These are phyloP conservation scores for Neonectria faginata DNA, from an alignment of 2,329 filamentous ascomycete genomes.

Conservation along the genomic window DNA sequence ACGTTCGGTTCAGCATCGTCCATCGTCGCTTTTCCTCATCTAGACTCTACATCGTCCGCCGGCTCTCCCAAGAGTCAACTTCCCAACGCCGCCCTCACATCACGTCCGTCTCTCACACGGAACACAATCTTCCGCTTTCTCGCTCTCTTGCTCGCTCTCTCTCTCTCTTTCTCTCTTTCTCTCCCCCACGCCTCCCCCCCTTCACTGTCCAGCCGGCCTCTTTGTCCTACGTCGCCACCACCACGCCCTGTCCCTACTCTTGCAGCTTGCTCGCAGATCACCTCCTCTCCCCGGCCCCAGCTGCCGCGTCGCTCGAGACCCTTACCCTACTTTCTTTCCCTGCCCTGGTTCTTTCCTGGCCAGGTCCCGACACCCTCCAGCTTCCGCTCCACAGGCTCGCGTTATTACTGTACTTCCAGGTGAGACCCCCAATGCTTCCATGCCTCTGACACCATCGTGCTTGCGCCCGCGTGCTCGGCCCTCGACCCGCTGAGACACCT, in stretches of 20 bases:
- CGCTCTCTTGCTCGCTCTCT: not conserved
- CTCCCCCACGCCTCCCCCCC: not conserved
- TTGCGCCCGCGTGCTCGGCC: conserved; percentile 40
- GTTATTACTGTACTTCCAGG: conserved; percentile 39
- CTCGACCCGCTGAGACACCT: conserved; percentile 34
- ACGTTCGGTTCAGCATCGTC: conserved; percentile 28
- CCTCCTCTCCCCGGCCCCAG: conserved; percentile 40
- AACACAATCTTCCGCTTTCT: conserved; percentile 4
- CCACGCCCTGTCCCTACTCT: conserved; percentile 35
- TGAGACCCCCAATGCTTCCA: conserved; percentile 40
- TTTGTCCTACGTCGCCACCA: conserved; percentile 18
- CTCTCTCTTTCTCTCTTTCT: conserved; percentile 13
- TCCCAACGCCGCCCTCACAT: conserved; percentile 16
- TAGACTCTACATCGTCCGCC: conserved; percentile 16
- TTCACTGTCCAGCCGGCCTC: not conserved
- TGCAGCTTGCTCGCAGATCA: conserved; percentile 44
- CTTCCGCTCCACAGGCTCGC: conserved; percentile 37
- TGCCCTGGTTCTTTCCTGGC: conserved; percentile 41
- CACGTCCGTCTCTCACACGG: not conserved
- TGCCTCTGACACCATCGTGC: conserved; percentile 42
- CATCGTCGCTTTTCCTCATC: conserved; percentile 18
- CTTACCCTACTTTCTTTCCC: conserved; percentile 35
- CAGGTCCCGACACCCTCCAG: conserved; percentile 39
- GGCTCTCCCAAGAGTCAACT: conserved; percentile 6
- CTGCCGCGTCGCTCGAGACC: conserved; percentile 39